Percentiles rank a stretch among this genome's conserved stretches.
Evolutionary conservation across 164 flowering plant species (phyloP).

Genomic region (Macadamia tetraphylla): DNA sequence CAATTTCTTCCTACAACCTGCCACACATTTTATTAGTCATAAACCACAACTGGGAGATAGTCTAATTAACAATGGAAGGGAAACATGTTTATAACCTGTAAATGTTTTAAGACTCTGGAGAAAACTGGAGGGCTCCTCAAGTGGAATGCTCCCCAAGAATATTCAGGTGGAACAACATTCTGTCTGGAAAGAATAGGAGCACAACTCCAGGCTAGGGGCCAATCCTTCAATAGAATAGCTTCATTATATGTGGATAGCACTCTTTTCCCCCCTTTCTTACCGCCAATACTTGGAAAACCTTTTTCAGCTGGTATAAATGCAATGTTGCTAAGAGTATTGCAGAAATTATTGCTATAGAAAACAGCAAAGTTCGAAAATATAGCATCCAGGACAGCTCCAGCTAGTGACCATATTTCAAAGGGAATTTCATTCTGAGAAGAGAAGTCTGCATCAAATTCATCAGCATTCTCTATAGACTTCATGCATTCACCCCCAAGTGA

Average conservation of each 20-base stretch:
- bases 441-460: conserved; percentile 47
- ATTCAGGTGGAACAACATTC: conserved; percentile 79
- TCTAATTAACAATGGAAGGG: conserved; percentile 3
- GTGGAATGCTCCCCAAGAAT: conserved; percentile 87
- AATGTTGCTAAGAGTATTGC: conserved; percentile 68
- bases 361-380: conserved; percentile 79
- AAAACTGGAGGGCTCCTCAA: conserved; percentile 85
- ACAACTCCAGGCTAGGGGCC: conserved; percentile 97
- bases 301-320: conserved; percentile 84
- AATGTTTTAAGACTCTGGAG: conserved; percentile 70
- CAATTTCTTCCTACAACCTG: conserved; percentile 80
- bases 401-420: conserved; percentile 70
- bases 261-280: conserved; percentile 71
- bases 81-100: conserved; percentile 46
- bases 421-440: conserved; percentile 49
- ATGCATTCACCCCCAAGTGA: conserved; percentile 65
- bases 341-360: conserved; percentile 77
- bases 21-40: background rate
- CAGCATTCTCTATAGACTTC: conserved; percentile 32
- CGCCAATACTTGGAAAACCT: conserved; percentile 69
- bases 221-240: conserved; percentile 78
- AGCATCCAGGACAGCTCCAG: conserved; percentile 65
- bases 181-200: conserved; percentile 69
- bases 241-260: conserved; percentile 78
- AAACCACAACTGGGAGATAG: background rate